phyloP scores from a whole-genome alignment of 1,284 basidiomycete genomes.

The Fomitopsis pinicola region DNA sequence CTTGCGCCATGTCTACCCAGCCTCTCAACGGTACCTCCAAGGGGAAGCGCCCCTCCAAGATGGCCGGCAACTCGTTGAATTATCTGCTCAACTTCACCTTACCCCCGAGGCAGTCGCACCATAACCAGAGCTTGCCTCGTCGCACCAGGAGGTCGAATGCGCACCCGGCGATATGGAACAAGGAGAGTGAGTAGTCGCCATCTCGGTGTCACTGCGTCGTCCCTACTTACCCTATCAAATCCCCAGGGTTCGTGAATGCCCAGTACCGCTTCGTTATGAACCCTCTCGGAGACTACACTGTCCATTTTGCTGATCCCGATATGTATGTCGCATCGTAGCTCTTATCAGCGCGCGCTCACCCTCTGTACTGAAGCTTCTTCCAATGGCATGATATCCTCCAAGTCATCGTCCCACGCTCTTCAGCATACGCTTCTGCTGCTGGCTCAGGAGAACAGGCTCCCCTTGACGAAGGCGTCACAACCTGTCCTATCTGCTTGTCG shows the following conservation, averaged over 20 bases:
- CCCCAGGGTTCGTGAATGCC: constrained; percentile 84
- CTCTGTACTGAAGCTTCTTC: constrained; percentile 59
- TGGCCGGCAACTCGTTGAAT: constrained; percentile 62
- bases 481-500: constrained; percentile 94
- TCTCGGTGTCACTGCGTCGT: constrained; percentile 1
- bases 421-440: constrained; percentile 53
- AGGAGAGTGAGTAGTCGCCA: constrained; percentile 67
- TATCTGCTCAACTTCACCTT: constrained; percentile 84
- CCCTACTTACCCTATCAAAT: constrained; percentile 3
- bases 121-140: constrained; percentile 55
- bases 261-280: constrained; percentile 94
- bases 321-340: constrained; percentile 53
- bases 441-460: constrained; percentile 33
- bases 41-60: constrained; percentile 60
- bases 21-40: constrained; percentile 20
- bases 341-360: constrained; percentile 10
- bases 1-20: constrained; percentile 28
- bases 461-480: constrained; percentile 59
- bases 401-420: constrained; percentile 84
- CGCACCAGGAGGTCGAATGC: constrained; percentile 66
- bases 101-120: constrained; percentile 68
- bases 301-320: constrained; percentile 93
- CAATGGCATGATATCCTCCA: constrained; percentile 97
- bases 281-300: constrained; percentile 88
- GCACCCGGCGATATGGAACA: constrained; percentile 72